A percentile compares a stretch with the other conserved stretches of the same genome.
These are phyloP conservation scores for Salix purpurea DNA, from an alignment of 345 rosid species.

Conservation along the genomic window DNA sequence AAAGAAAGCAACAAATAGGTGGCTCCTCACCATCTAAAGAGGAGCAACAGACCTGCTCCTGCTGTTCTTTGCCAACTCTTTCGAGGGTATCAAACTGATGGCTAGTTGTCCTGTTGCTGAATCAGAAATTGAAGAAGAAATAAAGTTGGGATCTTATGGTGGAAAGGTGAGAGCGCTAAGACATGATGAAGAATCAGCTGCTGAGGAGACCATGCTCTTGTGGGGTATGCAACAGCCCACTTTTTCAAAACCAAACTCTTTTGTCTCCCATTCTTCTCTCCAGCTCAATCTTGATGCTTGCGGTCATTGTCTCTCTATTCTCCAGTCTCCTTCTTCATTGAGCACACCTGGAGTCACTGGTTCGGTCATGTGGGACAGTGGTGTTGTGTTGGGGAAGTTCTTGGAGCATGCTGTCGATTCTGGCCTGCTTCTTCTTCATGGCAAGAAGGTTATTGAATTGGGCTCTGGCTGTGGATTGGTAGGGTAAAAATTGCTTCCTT, in stretches of 20 bases:
- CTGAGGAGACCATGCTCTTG: conserved; percentile 78
- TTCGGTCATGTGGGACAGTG: conserved; percentile 94
- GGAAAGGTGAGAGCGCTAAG: conserved; percentile 48
- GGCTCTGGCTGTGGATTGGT: conserved; percentile 96
- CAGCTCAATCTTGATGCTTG: conserved; percentile 78
- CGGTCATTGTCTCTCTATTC: conserved; percentile 70
- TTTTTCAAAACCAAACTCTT: conserved; percentile 59
- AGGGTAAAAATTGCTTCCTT: conserved; percentile 47
- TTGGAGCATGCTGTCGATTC: conserved; percentile 87
- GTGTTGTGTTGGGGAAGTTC: conserved; percentile 80
- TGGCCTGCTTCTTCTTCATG: conserved; percentile 52
- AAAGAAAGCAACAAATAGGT: not conserved
- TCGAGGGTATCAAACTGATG: not conserved
- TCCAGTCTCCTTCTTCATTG: conserved; percentile 90
- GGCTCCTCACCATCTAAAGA: conserved; percentile 4
- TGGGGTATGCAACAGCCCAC: conserved; percentile 95
- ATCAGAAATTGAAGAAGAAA: conserved; percentile 18
- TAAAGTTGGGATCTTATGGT: conserved; percentile 50
- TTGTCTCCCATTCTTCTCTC: conserved; percentile 77
- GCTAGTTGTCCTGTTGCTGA: not conserved
- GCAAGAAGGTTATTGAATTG: conserved; percentile 74
- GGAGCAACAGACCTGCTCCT: no score
- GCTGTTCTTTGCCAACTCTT: no score
- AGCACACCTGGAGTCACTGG: conserved; percentile 83
- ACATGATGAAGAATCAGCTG: conserved; percentile 45